A percentile compares a stretch with the other conserved stretches of the same genome.
phyloP scores from a whole-genome alignment of 2,329 filamentous ascomycete genomes.

The Incumbomyces lentus region DNA sequence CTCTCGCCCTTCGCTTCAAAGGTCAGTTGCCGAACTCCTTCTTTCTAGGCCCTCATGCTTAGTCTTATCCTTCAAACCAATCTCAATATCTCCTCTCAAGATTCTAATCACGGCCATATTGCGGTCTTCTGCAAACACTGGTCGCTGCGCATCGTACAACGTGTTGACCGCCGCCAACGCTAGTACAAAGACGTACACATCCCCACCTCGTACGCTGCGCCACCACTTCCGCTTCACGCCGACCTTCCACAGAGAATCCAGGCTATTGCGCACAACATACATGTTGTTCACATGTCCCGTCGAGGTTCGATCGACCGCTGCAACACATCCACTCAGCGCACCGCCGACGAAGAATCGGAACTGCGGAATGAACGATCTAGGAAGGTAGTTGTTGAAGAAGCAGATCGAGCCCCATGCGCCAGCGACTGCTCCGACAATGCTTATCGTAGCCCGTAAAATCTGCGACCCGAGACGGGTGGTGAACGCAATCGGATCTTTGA shows the following conservation, averaged over 20 bases:
- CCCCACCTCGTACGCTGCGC: constrained; percentile 69
- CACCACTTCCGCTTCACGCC: constrained; percentile 86
- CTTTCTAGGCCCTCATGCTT: background rate
- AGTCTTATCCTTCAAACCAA: constrained; percentile 11
- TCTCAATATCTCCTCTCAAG: constrained; percentile 19
- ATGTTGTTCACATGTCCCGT: constrained; percentile 56
- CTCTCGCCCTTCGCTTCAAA: too few species aligned
- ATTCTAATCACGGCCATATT: constrained; percentile 16
- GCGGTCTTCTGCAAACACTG: constrained; percentile 11
- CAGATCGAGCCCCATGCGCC: constrained; percentile 84
- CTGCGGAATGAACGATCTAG: constrained; percentile 62
- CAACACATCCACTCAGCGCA: constrained; percentile 75
- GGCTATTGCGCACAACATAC: constrained; percentile 64
- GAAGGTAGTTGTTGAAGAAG: constrained; percentile 72
- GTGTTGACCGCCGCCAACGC: constrained; percentile 49
- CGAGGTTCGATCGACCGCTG: constrained; percentile 55
- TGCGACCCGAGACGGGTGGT: constrained; percentile 56
- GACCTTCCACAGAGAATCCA: constrained; percentile 84
- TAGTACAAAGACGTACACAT: constrained; percentile 71
- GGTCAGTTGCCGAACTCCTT: too few species aligned
- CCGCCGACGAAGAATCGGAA: constrained; percentile 87
- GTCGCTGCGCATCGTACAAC: constrained; percentile 15
- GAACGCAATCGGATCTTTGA: constrained; percentile 58
- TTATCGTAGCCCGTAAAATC: constrained; percentile 64
- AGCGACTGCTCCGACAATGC: constrained; percentile 72